These are phyloP conservation scores for Pythium angustatum DNA, from an alignment of 352 stramenopile species.

Conservation along the genomic window DNA sequence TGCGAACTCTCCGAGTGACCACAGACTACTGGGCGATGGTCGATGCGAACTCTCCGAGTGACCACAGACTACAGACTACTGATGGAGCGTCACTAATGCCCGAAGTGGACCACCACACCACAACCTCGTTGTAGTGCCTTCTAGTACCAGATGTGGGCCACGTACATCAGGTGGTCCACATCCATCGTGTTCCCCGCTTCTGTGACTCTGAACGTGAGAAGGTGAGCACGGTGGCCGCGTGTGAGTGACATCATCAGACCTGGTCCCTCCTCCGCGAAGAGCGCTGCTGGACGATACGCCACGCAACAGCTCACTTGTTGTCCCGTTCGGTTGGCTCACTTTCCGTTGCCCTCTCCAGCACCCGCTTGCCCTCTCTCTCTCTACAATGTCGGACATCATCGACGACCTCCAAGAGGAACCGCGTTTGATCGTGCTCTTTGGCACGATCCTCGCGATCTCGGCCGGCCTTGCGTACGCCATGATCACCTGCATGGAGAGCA, in stretches of 20 bases:
- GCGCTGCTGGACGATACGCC: neutral
- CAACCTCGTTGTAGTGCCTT: neutral
- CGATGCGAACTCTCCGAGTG: neutral
- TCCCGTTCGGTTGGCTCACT: neutral
- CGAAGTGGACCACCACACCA: neutral
- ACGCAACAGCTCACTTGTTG: neutral
- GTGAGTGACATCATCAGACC: constrained; percentile 26
- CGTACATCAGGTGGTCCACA: constrained; percentile 6
- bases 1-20: neutral
- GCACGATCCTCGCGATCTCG: constrained; percentile 47
- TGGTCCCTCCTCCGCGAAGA: neutral
- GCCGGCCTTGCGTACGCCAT: constrained; percentile 40
- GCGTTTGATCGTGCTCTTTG: constrained; percentile 28
- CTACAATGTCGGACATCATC: constrained; percentile 9
- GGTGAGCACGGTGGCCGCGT: neutral
- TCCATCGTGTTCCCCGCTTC: constrained; percentile 2
- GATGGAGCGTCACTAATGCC: no score
- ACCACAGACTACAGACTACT: no score
- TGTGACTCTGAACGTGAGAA: neutral
- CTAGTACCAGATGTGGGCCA: neutral
- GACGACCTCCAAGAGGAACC: constrained; percentile 22
- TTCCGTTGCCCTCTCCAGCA: neutral
- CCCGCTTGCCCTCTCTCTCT: neutral
- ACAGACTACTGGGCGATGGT: neutral
- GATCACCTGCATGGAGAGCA: constrained; percentile 31